Percentiles rank a stretch among this genome's conserved stretches.
These are phyloP conservation scores for Rutstroemia sp. DNA, from an alignment of 2,329 filamentous ascomycete species.

Conservation along the genomic window DNA sequence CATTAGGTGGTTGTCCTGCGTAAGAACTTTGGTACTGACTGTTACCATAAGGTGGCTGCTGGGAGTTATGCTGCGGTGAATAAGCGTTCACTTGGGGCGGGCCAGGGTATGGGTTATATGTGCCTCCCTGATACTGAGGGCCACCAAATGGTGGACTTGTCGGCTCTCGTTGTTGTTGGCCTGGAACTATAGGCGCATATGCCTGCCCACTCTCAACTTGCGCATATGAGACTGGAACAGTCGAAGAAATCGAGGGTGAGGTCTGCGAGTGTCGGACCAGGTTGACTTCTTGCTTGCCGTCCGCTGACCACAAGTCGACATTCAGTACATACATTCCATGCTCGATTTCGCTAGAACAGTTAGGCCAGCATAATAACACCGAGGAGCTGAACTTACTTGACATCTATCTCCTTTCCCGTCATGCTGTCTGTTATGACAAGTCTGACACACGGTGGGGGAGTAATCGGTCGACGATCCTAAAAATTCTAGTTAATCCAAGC, in stretches of 20 bases:
- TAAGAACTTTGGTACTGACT: not conserved
- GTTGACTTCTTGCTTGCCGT: conserved; percentile 56
- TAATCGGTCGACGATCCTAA: conserved; percentile 89
- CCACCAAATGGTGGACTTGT: conserved; percentile 12
- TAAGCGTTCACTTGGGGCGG: conserved; percentile 24
- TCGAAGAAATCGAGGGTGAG: conserved; percentile 73
- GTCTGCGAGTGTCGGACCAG: conserved; percentile 58
- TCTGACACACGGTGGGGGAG: conserved; percentile 85
- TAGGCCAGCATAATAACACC: conserved; percentile 1
- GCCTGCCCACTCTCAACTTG: conserved; percentile 34
- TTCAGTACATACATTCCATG: conserved; percentile 61
- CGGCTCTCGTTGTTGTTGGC: conserved; percentile 9
- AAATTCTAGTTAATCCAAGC: not conserved
- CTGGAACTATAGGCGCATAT: conserved; percentile 26
- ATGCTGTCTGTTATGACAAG: conserved; percentile 68
- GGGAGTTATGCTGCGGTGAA: conserved; percentile 4
- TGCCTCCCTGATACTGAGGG: conserved; percentile 8
- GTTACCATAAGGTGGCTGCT: not conserved
- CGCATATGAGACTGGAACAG: conserved; percentile 70
- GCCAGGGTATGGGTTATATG: conserved; percentile 24
- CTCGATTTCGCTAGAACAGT: conserved; percentile 51
- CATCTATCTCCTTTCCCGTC: conserved; percentile 75
- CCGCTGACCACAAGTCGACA: conserved; percentile 61
- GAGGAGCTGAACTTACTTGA: conserved; percentile 53
- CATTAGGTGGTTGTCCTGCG: not conserved